These are phyloP conservation scores for Penicillium antarcticum DNA, from an alignment of 495 filamentous ascomycete genomes.

Conservation along the genomic window DNA sequence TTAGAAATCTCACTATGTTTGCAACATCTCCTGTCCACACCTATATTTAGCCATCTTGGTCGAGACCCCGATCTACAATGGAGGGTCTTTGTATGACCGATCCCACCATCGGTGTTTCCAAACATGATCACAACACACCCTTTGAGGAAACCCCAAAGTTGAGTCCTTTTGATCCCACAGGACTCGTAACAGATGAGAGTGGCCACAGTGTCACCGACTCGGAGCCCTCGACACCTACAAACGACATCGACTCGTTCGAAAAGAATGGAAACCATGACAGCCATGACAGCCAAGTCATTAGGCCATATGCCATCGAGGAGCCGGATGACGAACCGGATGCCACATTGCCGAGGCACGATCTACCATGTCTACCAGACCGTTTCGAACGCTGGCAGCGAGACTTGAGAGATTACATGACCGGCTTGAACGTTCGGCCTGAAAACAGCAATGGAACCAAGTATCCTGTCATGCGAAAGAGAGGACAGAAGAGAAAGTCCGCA, in stretches of 20 bases:
- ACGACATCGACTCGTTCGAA: background rate
- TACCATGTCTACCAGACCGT: constrained; percentile 16
- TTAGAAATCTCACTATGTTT: too few relatives aligned
- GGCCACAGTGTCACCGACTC: constrained; percentile 14
- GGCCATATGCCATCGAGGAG: constrained; percentile 45
- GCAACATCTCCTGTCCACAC: too few relatives aligned
- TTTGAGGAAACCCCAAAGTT: background rate
- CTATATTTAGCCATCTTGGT: too few relatives aligned
- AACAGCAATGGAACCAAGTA: background rate
- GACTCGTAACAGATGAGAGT: constrained; percentile 7
- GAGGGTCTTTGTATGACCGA: too few relatives aligned
- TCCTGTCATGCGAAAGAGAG: constrained; percentile 15
- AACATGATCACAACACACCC: background rate
- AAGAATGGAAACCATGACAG: background rate
- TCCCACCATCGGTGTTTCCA: background rate
- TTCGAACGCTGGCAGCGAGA: constrained; percentile 34
- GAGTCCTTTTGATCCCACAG: background rate
- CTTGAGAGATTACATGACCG: constrained; percentile 30
- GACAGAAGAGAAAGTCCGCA: constrained; percentile 39
- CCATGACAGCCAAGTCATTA: constrained; percentile 17
- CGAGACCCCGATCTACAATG: too few relatives aligned
- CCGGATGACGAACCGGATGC: constrained; percentile 32
- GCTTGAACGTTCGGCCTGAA: constrained; percentile 24
- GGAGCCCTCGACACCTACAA: constrained; percentile 12
- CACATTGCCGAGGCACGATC: background rate